Conservation (phyloP, 805 yeast species). For the Brettanomyces naardenensis region DNA sequence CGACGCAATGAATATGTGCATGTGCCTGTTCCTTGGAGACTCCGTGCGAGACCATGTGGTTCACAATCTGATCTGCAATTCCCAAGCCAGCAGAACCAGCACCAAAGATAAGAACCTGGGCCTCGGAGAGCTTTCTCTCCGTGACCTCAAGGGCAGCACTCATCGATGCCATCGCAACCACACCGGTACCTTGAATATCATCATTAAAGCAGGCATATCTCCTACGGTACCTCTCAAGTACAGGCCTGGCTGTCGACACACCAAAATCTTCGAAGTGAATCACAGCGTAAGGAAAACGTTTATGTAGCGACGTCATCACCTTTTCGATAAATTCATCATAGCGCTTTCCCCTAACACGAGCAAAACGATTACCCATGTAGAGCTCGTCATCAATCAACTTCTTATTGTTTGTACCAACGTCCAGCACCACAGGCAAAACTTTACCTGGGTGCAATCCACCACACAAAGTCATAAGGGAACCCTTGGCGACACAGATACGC, state of each 20-base stretch:
- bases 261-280: constrained; percentile 97
- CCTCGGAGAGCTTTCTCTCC: constrained; percentile 54
- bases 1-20: constrained; percentile 67
- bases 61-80: constrained; percentile 88
- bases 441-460: constrained; percentile 98
- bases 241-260: constrained; percentile 77
- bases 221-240: constrained; percentile 68
- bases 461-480: constrained; percentile 92
- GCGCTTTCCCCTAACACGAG: constrained; percentile 76
- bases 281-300: constrained; percentile 81
- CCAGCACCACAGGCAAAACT: constrained; percentile 82
- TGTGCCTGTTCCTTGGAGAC: constrained; percentile 65
- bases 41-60: constrained; percentile 80
- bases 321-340: constrained; percentile 80
- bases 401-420: constrained; percentile 90
- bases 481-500: constrained; percentile 85
- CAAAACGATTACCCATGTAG: constrained; percentile 86
- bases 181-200: constrained; percentile 98
- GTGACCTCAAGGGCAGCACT: constrained; percentile 80
- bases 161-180: constrained; percentile 92
- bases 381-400: constrained; percentile 71
- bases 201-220: constrained; percentile 87
- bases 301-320: constrained; percentile 63
- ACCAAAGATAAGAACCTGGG: constrained; percentile 75
- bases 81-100: constrained; percentile 98